Evolutionary conservation across 345 rosid genomes (phyloP).

Genomic region (Eucalyptus sp.): DNA sequence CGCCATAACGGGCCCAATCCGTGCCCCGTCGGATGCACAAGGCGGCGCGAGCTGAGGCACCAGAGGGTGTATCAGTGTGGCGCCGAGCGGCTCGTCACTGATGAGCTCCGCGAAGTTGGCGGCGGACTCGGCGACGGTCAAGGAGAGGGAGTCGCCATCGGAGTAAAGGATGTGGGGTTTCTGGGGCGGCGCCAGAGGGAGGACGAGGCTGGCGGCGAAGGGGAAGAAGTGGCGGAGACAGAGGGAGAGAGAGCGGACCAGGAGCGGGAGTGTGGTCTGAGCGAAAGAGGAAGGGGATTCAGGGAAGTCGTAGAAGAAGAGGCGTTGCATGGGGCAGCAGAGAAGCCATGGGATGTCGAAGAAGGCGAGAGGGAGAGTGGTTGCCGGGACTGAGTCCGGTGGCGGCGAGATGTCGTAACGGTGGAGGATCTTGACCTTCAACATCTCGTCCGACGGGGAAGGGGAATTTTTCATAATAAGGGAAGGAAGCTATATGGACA

Average conservation of each 20-base stretch:
- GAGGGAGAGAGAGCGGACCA: constrained; percentile 30
- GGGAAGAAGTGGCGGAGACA: constrained; percentile 40
- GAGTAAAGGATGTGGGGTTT: constrained; percentile 7
- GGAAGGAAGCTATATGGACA: neutral
- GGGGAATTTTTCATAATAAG: neutral
- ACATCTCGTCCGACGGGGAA: neutral
- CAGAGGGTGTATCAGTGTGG: constrained; percentile 1
- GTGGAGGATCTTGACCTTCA: constrained; percentile 1
- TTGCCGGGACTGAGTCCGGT: constrained; percentile 8
- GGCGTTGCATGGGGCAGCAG: constrained; percentile 3
- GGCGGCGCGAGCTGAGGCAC: constrained; percentile 4
- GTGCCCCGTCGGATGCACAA: neutral
- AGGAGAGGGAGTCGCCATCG: neutral
- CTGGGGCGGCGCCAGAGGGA: constrained; percentile 7
- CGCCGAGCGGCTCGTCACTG: neutral
- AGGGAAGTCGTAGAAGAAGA: constrained; percentile 23
- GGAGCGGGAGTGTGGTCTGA: constrained; percentile 17
- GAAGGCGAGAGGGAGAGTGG: constrained; percentile 24
- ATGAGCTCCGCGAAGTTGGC: neutral
- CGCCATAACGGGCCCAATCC: constrained; percentile 1
- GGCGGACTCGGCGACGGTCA: constrained; percentile 15
- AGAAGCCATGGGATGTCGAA: constrained; percentile 16
- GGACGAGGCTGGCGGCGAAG: constrained; percentile 4
- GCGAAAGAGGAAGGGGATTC: constrained; percentile 12
- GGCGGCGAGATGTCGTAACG: constrained; percentile 18